Percentiles rank a stretch among this genome's conserved stretches.
phyloP scores from a whole-genome alignment of 1,139 yeast genomes.

The Zygoascus meyerae region DNA sequence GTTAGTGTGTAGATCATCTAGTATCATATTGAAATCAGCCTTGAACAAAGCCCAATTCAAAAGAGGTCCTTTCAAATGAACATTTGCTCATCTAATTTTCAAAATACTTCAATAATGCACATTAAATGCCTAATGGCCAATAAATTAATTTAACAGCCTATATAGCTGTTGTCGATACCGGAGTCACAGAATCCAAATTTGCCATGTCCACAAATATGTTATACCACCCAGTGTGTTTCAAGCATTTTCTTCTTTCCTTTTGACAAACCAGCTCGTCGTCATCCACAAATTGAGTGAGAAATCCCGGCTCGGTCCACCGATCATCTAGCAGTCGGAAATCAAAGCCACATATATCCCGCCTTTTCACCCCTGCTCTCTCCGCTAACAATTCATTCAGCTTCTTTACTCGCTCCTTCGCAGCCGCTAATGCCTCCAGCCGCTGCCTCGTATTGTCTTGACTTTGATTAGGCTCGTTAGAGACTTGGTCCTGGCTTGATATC shows the following conservation, averaged over 20 bases:
- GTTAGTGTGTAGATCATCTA: no score
- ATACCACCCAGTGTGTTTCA: constrained; percentile 64
- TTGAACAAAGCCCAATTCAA: no score
- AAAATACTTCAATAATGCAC: no score
- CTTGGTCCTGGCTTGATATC: constrained; percentile 8
- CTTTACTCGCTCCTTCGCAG: constrained; percentile 22
- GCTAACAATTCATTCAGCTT: constrained; percentile 21
- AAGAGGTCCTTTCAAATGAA: no score
- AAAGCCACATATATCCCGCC: constrained; percentile 41
- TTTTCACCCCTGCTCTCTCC: constrained; percentile 24
- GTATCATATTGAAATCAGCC: no score
- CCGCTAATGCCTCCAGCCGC: constrained; percentile 22
- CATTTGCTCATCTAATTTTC: no score
- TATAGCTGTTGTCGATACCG: no score
- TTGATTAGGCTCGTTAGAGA: constrained; percentile 9
- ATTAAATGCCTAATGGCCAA: no score
- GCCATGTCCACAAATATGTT: constrained; percentile 36
- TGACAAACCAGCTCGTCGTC: constrained; percentile 42
- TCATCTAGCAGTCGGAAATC: constrained; percentile 29
- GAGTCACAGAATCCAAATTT: constrained; percentile 1
- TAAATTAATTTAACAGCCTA: no score
- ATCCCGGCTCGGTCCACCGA: constrained; percentile 22
- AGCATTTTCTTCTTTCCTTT: constrained; percentile 61
- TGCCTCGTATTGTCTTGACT: constrained; percentile 17
- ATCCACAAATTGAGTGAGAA: constrained; percentile 19